Conservation (phyloP, 257 asterid species). For the Salvia splendens region DNA sequence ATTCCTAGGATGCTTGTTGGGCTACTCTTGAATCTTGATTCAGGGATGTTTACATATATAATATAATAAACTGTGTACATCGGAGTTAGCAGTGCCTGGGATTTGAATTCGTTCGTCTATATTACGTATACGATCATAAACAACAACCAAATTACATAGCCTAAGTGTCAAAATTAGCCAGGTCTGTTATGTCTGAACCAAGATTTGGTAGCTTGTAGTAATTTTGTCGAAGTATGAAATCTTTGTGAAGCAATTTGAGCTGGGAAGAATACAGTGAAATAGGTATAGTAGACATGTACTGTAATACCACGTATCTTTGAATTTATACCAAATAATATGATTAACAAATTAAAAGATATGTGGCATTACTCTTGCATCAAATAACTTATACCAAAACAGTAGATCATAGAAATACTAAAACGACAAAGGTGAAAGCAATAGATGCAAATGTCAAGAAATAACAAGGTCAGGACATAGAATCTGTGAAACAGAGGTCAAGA, state of each 20-base stretch:
- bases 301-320: too few species aligned
- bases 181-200: not conserved
- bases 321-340: too few species aligned
- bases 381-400: too few species aligned
- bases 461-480: not conserved
- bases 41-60: not conserved
- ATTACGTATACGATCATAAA: not conserved
- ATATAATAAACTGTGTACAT: not conserved
- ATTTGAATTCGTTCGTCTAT: not conserved
- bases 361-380: too few species aligned
- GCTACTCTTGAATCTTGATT: not conserved
- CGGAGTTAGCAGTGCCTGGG: not conserved
- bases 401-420: not conserved
- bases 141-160: not conserved
- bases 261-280: not conserved
- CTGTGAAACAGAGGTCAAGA: conserved; percentile 7
- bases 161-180: not conserved
- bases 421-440: not conserved
- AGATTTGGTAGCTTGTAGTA: not conserved
- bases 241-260: not conserved
- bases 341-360: too few species aligned
- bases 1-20: not conserved
- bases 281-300: not conserved
- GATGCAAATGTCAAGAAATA: not conserved
- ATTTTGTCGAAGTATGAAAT: not conserved